Percentiles rank a stretch among this genome's conserved stretches.
Evolutionary conservation across 768 basidiomycete species (phyloP).

Genomic region (Boletus huronensis): DNA sequence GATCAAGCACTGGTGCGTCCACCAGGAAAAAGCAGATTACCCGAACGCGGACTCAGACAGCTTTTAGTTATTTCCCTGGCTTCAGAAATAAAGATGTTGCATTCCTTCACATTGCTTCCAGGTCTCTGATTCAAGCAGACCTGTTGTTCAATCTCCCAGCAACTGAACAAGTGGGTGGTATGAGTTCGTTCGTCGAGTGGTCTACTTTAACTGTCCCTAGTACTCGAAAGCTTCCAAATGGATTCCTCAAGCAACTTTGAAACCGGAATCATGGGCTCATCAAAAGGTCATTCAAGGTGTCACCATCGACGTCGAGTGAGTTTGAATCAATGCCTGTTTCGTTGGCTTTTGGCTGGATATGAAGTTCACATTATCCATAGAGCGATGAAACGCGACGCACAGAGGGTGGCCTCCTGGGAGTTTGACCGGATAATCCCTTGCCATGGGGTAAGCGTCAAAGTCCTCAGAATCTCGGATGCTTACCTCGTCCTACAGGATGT

Average conservation of each 20-base stretch:
- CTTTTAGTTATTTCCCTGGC: constrained; percentile 61
- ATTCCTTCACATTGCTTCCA: constrained; percentile 70
- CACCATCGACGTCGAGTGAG: constrained; percentile 29
- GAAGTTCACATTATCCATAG: constrained; percentile 19
- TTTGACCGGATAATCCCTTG: constrained; percentile 74
- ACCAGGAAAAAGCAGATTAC: background rate
- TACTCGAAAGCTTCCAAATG: constrained; percentile 37
- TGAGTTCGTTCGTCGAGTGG: background rate
- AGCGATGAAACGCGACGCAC: constrained; percentile 60
- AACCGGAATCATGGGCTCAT: constrained; percentile 32
- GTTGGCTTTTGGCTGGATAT: background rate
- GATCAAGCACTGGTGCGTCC: constrained; percentile 50
- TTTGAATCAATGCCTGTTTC: background rate
- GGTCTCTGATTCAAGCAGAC: constrained; percentile 77
- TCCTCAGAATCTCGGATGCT: constrained; percentile 1
- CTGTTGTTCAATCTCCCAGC: constrained; percentile 79
- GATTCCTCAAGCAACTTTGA: constrained; percentile 27
- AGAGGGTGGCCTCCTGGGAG: constrained; percentile 67
- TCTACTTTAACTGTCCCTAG: constrained; percentile 16
- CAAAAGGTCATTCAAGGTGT: constrained; percentile 20
- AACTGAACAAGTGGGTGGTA: constrained; percentile 60
- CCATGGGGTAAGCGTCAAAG: constrained; percentile 44
- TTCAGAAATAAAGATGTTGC: constrained; percentile 79
- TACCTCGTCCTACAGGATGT: constrained; percentile 41
- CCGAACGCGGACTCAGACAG: background rate